Evolutionary conservation across 768 basidiomycete genomes (phyloP).

Genomic region (Hypholoma fasciculare): DNA sequence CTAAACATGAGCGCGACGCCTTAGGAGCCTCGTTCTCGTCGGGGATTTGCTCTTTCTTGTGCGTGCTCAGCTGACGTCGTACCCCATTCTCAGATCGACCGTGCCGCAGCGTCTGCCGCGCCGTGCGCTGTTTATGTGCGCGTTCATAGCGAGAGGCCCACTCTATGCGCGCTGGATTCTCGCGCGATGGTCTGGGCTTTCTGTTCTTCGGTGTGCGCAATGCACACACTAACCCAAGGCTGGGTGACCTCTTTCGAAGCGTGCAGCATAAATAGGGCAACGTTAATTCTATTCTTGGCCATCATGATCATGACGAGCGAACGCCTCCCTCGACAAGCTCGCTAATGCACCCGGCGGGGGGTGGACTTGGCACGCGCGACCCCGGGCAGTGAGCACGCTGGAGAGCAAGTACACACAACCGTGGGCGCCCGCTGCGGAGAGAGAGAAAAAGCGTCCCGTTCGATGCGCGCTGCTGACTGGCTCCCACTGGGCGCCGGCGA

Average conservation of each 20-base stretch:
- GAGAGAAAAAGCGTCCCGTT: conserved; percentile 12
- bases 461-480: background rate
- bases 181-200: too few species aligned
- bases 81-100: background rate
- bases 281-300: background rate
- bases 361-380: background rate
- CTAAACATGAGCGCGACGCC: background rate
- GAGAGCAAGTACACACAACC: background rate
- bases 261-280: background rate
- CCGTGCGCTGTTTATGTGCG: too few species aligned
- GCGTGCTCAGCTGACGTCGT: background rate
- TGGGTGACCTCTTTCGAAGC: background rate
- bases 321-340: too few species aligned
- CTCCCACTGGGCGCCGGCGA: too few species aligned
- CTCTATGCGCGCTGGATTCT: too few species aligned
- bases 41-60: background rate
- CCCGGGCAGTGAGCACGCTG: background rate
- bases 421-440: conserved; percentile 14
- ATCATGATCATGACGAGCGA: background rate
- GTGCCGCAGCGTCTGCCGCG: too few species aligned
- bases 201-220: too few species aligned
- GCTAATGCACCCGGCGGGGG: too few species aligned
- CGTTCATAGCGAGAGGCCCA: too few species aligned
- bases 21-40: background rate
- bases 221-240: background rate